Evolutionary conservation across 306 rosid species (phyloP).

Genomic region (Phaseolus lunatus): DNA sequence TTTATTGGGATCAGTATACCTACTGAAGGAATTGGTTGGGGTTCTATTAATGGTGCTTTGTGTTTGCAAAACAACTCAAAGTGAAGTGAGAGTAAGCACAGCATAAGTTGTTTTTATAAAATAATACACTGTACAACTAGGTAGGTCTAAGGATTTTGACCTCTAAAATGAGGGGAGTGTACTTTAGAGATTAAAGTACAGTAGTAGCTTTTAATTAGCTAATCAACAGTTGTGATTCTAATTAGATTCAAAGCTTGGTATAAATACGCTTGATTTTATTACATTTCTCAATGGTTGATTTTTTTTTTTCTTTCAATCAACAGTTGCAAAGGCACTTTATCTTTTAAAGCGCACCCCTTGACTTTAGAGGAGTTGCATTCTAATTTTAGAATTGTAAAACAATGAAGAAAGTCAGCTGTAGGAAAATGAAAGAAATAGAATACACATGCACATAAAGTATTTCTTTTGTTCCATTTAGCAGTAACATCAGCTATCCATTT

Average conservation of each 20-base stretch:
- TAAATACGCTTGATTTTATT: not conserved
- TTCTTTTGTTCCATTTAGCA: slow-evolving; percentile 1
- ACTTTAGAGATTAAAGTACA: not conserved
- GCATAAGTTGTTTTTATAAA: slow-evolving; percentile 23
- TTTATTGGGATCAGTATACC: slow-evolving; percentile 5
- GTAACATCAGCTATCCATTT: slow-evolving; percentile 25
- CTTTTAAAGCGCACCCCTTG: not conserved
- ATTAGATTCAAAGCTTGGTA: not conserved
- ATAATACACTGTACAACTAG: not conserved
- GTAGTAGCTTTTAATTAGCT: not conserved
- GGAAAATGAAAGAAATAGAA: not conserved
- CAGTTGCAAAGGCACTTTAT: not conserved
- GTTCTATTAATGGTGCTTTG: slow-evolving; percentile 11
- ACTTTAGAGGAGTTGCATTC: not conserved
- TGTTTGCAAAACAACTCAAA: slow-evolving; percentile 5
- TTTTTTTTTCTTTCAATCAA: not conserved
- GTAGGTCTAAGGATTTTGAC: not conserved
- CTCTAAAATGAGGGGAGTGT: not conserved
- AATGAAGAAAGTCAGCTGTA: not conserved
- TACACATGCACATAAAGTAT: not conserved
- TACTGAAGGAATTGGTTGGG: slow-evolving; percentile 30
- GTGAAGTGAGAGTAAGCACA: slow-evolving; percentile 17
- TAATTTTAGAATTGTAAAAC: slow-evolving; percentile 9
- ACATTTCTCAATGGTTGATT: not conserved
- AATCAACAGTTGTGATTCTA: not conserved